Base-by-base conservation (phyloP, 208 protist genomes). In the Leishmania martiniquensis region DNA sequence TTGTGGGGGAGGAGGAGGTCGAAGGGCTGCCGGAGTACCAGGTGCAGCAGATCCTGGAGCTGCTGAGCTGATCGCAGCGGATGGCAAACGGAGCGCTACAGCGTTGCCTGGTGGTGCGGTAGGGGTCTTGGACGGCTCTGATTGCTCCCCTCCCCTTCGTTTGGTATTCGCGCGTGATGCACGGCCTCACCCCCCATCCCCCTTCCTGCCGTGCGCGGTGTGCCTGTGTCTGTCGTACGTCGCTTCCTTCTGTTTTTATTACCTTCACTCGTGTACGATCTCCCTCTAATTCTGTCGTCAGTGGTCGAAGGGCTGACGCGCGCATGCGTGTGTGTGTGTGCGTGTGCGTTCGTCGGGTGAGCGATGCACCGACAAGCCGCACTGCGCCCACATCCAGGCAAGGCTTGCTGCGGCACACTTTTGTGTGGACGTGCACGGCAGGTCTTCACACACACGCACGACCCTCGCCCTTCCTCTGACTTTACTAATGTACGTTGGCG, bases 1-100 rank as follows among this genome's bases (percentile, higher is more conserved):
- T 76, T n/a, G 67, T 76, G 68, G 79, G 76, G 68, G 72, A 67
- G 9, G 72, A 83, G 1, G 79, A 78, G n/a, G 54, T 57, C 7
- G 65, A 72, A 29, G 72, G 73, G 1, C 52, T 77, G 78, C 63
- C 72, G 63, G 65, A 72, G 37, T 77, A 82, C 66, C 72, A 73
- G 63, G 78, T 82, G 47, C 62, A 82, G 65, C 63, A 82, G 32
- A 77, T 82, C 47, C 37, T 82, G 70, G 15, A 72, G 54, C 54
- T 73, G 47, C 72, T 82, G 29, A 73, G 59, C 72, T 77, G 37
- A 83, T n/a, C 25, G 34, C 5, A 42, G 66, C 7, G 34, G n/a
- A 34, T 34, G 10, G 10, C 22, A 60, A 34, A n/a, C 55, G 55
- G n/a, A 10, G n/a, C 0, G 47, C 15, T 9, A 51, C 47, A 17